Evolutionary conservation across 2,329 filamentous ascomycete species (phyloP), one percentile per base, ranked within the genome.

Genomic region (Penicillium sp.): DNA sequence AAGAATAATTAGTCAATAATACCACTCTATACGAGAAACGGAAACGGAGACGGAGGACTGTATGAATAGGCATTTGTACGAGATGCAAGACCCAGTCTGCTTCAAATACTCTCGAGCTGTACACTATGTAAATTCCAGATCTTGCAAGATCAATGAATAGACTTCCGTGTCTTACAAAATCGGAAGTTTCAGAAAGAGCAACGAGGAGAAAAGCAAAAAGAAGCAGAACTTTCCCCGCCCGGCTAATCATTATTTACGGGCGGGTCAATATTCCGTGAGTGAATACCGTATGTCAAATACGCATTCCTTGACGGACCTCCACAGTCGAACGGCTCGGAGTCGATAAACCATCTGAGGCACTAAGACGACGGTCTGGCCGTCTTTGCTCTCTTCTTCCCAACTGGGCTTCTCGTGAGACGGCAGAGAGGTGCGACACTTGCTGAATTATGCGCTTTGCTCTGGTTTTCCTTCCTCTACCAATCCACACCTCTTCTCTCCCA

Each of bases 341-440:
- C 27, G 31, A 49, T 19, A 18, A 35, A 49, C n/a, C 22, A 46
- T 31, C 22, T 10, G 24, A 31, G 43, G n/a, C 6, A 46, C 24
- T 10, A n/a, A 31, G 36, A n/a, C 13, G 10, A 33, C 46, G 31
- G 46, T 51, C 53, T 46, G n/a, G 35, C 35, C 35, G 46, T 22
- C 35, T 44, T 22, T 16, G 27, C 41, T 24, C 40, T 35, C 31
- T 49, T 44, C 53, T 49, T 55, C 43, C 53, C 60, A 58, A 57
- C 57, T 62, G 57, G 56, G 47, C 44, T 54, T 59, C 60, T 56
- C 36, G 63, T 67, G 64, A 59, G 60, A 66, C 64, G 61, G 60
- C 56, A 63, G 60, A 61, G 52, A 66, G 64, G 60, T 61, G 56
- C 56, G 57, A 61, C 61, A 33, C 19, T 50, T 37, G 31, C 6